A percentile compares a stretch with the other conserved stretches of the same genome.
phyloP scores from a whole-genome alignment of 805 yeast genomes.

The Hanseniaspora clermontiae region DNA sequence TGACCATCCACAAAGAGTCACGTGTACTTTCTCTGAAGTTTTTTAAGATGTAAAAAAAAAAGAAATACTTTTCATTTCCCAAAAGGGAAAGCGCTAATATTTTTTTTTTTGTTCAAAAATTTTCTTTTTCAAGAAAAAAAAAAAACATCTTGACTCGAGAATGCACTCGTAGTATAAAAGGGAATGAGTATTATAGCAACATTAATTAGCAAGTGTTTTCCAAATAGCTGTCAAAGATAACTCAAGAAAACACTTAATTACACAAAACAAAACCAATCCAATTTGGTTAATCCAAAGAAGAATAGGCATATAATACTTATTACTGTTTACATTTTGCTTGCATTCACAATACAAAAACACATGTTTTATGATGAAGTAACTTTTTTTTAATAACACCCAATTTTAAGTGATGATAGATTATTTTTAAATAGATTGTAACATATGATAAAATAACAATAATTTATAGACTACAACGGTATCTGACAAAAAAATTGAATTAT shows the following conservation, averaged over 20 bases:
- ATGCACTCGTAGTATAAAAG: neutral
- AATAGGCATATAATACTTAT: neutral
- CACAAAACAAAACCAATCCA: no score
- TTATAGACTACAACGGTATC: constrained; percentile 97
- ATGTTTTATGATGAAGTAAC: neutral
- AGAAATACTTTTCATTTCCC: neutral
- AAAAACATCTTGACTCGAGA: no score
- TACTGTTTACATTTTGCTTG: no score
- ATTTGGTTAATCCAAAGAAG: no score
- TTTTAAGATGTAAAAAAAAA: neutral
- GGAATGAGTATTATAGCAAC: neutral
- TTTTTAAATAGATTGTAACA: constrained; percentile 32
- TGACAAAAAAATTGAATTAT: constrained; percentile 32
- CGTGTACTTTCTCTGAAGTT: neutral
- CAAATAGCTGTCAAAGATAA: no score
- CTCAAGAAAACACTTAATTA: no score
- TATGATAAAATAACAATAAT: constrained; percentile 39
- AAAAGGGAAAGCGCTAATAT: neutral
- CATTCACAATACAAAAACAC: neutral
- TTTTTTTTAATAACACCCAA: no score
- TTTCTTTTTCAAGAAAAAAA: neutral
- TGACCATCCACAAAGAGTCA: neutral
- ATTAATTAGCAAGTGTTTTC: no score
- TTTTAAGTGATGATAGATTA: constrained; percentile 25
- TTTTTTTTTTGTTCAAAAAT: neutral